Evolutionary conservation across 306 rosid genomes (phyloP), one percentile per base, ranked within the genome.

Genomic region (Medicago arabica): DNA sequence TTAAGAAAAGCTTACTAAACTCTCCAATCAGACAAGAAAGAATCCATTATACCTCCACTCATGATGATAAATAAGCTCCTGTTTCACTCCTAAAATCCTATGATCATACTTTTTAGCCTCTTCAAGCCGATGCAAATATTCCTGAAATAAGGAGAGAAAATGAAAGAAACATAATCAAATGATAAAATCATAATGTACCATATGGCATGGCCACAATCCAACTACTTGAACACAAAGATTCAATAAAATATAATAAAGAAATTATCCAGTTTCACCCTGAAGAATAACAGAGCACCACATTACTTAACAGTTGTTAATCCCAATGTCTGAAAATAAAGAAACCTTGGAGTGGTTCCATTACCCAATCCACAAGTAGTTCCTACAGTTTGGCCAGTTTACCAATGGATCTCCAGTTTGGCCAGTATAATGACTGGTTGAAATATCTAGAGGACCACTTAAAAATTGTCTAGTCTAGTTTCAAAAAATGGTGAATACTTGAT

Each of bases 31-130:
- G 67, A 78, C 75, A 69, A 54, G 8, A 66, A 36, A 61, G 16
- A 53, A 28, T 69, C 46, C 59, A 40, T 8, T n/a, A 50, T 82
- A 92, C 98, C 98, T 92, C 84, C 91, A 93, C 58, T 96, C 96
- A 73, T 94, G 97, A 78, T 93, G 90, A 72, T 87, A 87, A 89
- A 94, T 85, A 68, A 94, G 96, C 75, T 92, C 98, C 80, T 94
- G 98, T 43, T 90, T 90, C 80, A 90, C 89, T 71, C 98, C 98
- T 83, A 94, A 75, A 82, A 92, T 71, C 79, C 98, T 82, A 75
- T 94, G 98, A 79, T 94, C 98, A 59, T 90, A 94, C 88, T 88
- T 91, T 77, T 94, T 94, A 64, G 98, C 98, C 85, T 94, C 98
- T 82, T 92, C 98, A 81, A 92, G 81, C 59, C 68, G 74, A 21